A percentile compares a stretch with the other conserved stretches of the same genome.
phyloP scores from a whole-genome alignment of 1,284 basidiomycete genomes.

The Chondrostereum purpureum region DNA sequence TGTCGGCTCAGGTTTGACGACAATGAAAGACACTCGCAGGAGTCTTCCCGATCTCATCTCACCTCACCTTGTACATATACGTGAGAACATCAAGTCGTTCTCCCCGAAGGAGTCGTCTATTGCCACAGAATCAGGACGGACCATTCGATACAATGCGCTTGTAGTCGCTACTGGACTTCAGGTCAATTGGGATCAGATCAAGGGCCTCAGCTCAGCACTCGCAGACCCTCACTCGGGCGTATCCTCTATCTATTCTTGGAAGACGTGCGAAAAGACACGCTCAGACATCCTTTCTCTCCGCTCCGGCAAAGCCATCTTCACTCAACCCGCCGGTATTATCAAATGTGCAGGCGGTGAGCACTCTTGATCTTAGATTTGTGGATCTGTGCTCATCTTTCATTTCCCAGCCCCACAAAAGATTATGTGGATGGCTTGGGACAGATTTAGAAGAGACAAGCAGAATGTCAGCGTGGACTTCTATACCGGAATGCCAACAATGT shows the following conservation, averaged over 20 bases:
- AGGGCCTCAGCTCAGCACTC: conserved; percentile 77
- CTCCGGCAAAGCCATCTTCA: conserved; percentile 86
- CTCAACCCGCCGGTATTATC: conserved; percentile 90
- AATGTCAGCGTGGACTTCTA: conserved; percentile 77
- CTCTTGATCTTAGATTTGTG: conserved; percentile 1
- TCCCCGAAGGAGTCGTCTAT: conserved; percentile 73
- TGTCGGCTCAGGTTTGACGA: conserved; percentile 81
- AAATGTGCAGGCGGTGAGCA: conserved; percentile 86
- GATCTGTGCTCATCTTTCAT: no score
- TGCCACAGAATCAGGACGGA: conserved; percentile 63
- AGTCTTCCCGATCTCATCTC: conserved; percentile 70
- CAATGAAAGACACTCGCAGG: conserved; percentile 61
- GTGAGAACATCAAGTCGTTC: conserved; percentile 72
- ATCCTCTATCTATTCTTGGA: conserved; percentile 88
- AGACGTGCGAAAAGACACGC: conserved; percentile 87
- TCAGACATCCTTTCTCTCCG: conserved; percentile 70
- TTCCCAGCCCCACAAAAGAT: conserved; percentile 81
- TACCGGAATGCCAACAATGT: conserved; percentile 94
- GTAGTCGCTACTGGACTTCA: conserved; percentile 88
- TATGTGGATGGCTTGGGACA: conserved; percentile 92
- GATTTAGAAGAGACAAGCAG: conserved; percentile 51
- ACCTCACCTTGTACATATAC: conserved; percentile 66
- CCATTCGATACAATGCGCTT: conserved; percentile 79
- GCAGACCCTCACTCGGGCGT: conserved; percentile 76
- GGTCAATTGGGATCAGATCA: conserved; percentile 76